Conservation (phyloP, 441 rosid species). For the Raphanus hybrid region DNA sequence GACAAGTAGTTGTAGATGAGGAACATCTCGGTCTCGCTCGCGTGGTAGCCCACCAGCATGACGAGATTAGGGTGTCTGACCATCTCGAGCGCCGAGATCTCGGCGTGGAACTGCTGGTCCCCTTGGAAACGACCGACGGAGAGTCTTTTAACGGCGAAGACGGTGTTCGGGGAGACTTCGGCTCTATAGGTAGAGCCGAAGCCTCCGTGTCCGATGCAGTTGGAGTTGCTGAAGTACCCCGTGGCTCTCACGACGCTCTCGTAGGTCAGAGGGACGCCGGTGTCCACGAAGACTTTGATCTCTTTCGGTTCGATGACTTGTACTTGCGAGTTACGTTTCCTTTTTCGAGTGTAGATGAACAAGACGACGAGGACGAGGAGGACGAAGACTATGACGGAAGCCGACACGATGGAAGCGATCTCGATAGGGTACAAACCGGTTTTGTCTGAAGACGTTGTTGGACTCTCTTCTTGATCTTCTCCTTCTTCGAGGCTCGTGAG, state of each 20-base stretch:
- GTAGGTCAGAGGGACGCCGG: conserved; percentile 63
- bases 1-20: conserved; percentile 73
- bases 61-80: conserved; percentile 78
- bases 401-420: conserved; percentile 82
- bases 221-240: conserved; percentile 73
- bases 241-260: conserved; percentile 82
- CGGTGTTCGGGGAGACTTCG: conserved; percentile 60
- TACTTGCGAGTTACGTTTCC: conserved; percentile 58
- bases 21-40: background rate
- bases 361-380: conserved; percentile 68
- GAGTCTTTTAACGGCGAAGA: conserved; percentile 82
- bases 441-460: conserved; percentile 45
- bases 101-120: conserved; percentile 78
- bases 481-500: conserved; percentile 17
- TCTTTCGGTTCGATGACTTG: conserved; percentile 59
- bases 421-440: conserved; percentile 66
- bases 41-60: background rate
- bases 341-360: conserved; percentile 62
- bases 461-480: background rate
- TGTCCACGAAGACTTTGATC: conserved; percentile 67
- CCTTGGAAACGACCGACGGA: conserved; percentile 67
- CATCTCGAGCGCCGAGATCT: conserved; percentile 77
- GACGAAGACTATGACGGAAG: conserved; percentile 77
- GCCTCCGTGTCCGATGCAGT: conserved; percentile 89
- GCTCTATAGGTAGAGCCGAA: conserved; percentile 89